Evolutionary conservation across 1,139 yeast genomes (phyloP).

Genomic region (Arxiozyma telluris): DNA sequence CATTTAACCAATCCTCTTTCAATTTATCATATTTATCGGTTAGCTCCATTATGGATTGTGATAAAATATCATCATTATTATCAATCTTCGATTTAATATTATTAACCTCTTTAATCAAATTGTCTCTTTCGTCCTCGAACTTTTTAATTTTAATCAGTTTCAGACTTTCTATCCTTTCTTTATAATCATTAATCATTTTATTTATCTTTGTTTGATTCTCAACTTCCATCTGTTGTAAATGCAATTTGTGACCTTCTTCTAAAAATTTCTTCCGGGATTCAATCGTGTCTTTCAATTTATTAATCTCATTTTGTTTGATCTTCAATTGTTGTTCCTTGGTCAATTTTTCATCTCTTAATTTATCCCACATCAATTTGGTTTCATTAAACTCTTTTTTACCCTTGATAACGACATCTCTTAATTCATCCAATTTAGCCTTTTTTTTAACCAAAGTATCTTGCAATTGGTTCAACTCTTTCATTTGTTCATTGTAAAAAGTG

Average conservation of each 20-base stretch:
- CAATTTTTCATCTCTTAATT: slow-evolving; percentile 35
- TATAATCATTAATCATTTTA: slow-evolving; percentile 34
- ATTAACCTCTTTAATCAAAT: slow-evolving; percentile 20
- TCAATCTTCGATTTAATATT: slow-evolving; percentile 19
- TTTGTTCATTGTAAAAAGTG: slow-evolving; percentile 26
- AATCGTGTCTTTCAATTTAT: slow-evolving; percentile 33
- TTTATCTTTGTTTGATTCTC: slow-evolving; percentile 34
- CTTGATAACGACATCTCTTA: slow-evolving; percentile 22
- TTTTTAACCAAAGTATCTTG: slow-evolving; percentile 24
- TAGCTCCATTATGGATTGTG: slow-evolving; percentile 17
- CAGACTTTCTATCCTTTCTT: slow-evolving; percentile 33
- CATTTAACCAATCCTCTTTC: slow-evolving; percentile 24
- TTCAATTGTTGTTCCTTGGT: slow-evolving; percentile 24
- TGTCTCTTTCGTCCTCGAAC: slow-evolving; percentile 26
- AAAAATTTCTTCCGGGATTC: slow-evolving; percentile 25
- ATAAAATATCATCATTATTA: slow-evolving; percentile 21
- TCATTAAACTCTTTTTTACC: slow-evolving; percentile 19
- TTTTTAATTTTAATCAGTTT: slow-evolving; percentile 30
- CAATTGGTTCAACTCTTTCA: slow-evolving; percentile 23
- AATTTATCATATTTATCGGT: slow-evolving; percentile 16
- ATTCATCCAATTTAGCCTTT: slow-evolving; percentile 22
- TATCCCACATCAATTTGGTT: slow-evolving; percentile 25
- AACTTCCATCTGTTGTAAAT: slow-evolving; percentile 32
- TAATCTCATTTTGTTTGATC: slow-evolving; percentile 37
- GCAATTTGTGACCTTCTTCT: slow-evolving; percentile 33